phyloP scores from a whole-genome alignment of 1,139 yeast species.

The Yamadazyma spencermartinsiae region DNA sequence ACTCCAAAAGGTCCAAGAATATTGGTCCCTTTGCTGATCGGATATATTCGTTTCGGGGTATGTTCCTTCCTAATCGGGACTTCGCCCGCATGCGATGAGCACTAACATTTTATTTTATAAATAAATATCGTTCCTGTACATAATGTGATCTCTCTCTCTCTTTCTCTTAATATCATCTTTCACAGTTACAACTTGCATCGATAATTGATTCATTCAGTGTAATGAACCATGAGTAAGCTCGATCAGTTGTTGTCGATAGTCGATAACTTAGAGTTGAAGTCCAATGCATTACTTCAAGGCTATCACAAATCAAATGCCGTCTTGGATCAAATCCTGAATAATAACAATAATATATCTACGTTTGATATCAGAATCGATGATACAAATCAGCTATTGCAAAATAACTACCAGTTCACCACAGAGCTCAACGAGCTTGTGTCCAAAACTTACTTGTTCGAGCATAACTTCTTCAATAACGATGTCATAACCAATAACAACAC shows the following conservation, averaged over 20 bases:
- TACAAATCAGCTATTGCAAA: slow-evolving; percentile 23
- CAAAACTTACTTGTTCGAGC: slow-evolving; percentile 36
- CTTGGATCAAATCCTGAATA: slow-evolving; percentile 21
- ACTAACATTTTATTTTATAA: neutral
- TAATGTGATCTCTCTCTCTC: too few species aligned
- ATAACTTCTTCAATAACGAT: slow-evolving; percentile 34
- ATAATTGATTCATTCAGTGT: too few species aligned
- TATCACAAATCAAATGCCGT: slow-evolving; percentile 24
- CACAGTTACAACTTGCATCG: too few species aligned
- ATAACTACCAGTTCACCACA: slow-evolving; percentile 24
- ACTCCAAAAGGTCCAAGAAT: neutral
- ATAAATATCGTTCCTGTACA: slow-evolving; percentile 1
- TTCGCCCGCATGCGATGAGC: neutral
- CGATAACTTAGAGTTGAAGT: slow-evolving; percentile 30
- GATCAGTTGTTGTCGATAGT: slow-evolving; percentile 11
- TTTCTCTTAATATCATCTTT: too few species aligned
- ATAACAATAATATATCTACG: slow-evolving; percentile 24
- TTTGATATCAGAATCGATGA: slow-evolving; percentile 35
- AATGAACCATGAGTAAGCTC: slow-evolving; percentile 8
- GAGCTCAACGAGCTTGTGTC: slow-evolving; percentile 34
- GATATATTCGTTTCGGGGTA: neutral
- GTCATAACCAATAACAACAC: slow-evolving; percentile 45
- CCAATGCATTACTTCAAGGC: slow-evolving; percentile 24
- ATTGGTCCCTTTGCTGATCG: neutral
- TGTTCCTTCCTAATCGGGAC: neutral